phyloP scores from a whole-genome alignment of 306 rosid genomes.

The Lagenaria siceraria region DNA sequence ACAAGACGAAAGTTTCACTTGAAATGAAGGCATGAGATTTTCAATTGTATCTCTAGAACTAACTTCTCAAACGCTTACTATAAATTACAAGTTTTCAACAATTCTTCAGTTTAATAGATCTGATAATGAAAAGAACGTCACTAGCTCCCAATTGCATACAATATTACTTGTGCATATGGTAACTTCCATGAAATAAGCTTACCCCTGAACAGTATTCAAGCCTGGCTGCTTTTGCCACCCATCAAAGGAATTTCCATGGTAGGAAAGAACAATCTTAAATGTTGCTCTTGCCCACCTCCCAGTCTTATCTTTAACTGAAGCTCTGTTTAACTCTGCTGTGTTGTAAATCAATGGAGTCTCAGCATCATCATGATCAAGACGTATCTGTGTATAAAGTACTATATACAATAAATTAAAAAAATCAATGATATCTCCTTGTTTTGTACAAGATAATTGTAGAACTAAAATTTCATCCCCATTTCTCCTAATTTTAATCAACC shows the following conservation, averaged over 20 bases:
- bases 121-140: background rate
- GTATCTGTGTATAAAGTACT: constrained; percentile 26
- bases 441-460: background rate
- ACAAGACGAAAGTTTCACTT: background rate
- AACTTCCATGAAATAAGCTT: constrained; percentile 9
- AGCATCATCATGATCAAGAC: constrained; percentile 23
- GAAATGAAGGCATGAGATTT: background rate
- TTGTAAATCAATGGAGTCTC: constrained; percentile 28
- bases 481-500: background rate
- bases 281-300: constrained; percentile 90
- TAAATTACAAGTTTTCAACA: background rate
- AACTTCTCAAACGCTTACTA: background rate
- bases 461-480: background rate
- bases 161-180: constrained; percentile 1
- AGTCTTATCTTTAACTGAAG: constrained; percentile 22
- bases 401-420: constrained; percentile 4
- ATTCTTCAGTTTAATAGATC: background rate
- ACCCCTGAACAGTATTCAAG: constrained; percentile 82
- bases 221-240: constrained; percentile 98
- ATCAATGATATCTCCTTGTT: background rate
- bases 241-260: constrained; percentile 75
- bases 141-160: background rate
- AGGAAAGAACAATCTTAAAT: constrained; percentile 63
- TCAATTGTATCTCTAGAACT: background rate
- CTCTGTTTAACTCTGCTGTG: constrained; percentile 24